phyloP scores from a whole-genome alignment of 441 rosid species.

The Melastoma candidum region DNA sequence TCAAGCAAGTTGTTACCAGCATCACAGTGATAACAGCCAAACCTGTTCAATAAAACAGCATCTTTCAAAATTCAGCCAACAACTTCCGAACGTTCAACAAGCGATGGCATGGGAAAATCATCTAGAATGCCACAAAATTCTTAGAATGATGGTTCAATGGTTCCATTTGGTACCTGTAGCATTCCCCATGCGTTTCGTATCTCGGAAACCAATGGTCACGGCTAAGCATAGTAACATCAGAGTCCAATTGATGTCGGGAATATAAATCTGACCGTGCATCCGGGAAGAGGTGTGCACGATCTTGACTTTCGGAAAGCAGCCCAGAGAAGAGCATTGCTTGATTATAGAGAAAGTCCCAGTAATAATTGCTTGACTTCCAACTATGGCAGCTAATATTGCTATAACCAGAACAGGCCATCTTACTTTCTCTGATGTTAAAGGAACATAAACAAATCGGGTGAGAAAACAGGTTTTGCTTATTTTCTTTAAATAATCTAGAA shows the following conservation, averaged over 20 bases:
- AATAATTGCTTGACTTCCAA: conserved; percentile 19
- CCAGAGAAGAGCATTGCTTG: conserved; percentile 20
- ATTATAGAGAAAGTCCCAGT: conserved; percentile 19
- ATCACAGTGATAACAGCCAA: conserved; percentile 93
- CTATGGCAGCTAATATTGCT: conserved; percentile 50
- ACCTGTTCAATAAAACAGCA: conserved; percentile 32
- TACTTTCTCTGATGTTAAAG: conserved; percentile 38
- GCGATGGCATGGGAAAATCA: too few species aligned
- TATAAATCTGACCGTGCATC: conserved; percentile 69
- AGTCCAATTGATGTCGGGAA: conserved; percentile 76
- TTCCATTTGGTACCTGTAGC: conserved; percentile 42
- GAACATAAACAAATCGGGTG: conserved; percentile 8
- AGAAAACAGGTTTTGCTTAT: conserved; percentile 10
- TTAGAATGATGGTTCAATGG: conserved; percentile 1
- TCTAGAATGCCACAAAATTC: not conserved
- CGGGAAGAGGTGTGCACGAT: conserved; percentile 59
- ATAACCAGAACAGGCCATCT: conserved; percentile 95
- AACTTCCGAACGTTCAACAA: too few species aligned
- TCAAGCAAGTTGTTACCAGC: conserved; percentile 85
- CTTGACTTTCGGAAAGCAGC: conserved; percentile 19
- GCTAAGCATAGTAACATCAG: conserved; percentile 71
- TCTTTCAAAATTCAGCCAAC: not conserved
- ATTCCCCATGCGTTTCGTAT: conserved; percentile 66
- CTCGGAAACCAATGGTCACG: conserved; percentile 60
- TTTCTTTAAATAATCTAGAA: too few species aligned